These are phyloP conservation scores for Pilatotrama ljubarskyi DNA, from an alignment of 768 basidiomycete genomes.

Conservation along the genomic window DNA sequence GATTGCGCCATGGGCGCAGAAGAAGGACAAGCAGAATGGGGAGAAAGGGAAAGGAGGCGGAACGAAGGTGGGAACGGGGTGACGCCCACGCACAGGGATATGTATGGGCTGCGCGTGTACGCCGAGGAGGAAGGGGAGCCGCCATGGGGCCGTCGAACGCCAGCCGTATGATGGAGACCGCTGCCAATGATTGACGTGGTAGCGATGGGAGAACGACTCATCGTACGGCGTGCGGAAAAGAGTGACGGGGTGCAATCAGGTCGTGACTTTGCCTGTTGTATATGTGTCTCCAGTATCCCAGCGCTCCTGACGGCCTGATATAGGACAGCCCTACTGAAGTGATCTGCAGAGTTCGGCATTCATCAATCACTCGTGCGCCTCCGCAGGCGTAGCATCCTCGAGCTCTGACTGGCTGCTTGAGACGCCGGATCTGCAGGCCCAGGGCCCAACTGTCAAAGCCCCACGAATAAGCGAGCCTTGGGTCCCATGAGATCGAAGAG, in stretches of 20 bases:
- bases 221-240: constrained; percentile 13
- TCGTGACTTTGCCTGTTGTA: constrained; percentile 15
- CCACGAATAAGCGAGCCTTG: not conserved
- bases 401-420: not conserved
- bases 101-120: constrained; percentile 9
- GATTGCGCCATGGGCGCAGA: constrained; percentile 25
- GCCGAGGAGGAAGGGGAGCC: not conserved
- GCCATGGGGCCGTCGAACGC: constrained; percentile 18
- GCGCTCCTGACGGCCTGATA: constrained; percentile 5
- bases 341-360: constrained; percentile 16
- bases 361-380: constrained; percentile 10
- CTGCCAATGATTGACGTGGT: constrained; percentile 21
- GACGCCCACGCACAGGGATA: constrained; percentile 4
- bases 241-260: constrained; percentile 17
- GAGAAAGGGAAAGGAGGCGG: constrained; percentile 10
- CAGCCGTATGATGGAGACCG: constrained; percentile 14
- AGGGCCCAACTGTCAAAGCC: not conserved
- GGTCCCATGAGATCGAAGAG: not conserved
- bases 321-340: constrained; percentile 16
- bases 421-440: constrained; percentile 12
- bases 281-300: constrained; percentile 12
- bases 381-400: not conserved
- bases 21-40: constrained; percentile 8
- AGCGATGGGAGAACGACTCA: constrained; percentile 19
- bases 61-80: constrained; percentile 8